Conservation (phyloP, 495 filamentous ascomycete genomes). For the Penicillium tannophilum region DNA sequence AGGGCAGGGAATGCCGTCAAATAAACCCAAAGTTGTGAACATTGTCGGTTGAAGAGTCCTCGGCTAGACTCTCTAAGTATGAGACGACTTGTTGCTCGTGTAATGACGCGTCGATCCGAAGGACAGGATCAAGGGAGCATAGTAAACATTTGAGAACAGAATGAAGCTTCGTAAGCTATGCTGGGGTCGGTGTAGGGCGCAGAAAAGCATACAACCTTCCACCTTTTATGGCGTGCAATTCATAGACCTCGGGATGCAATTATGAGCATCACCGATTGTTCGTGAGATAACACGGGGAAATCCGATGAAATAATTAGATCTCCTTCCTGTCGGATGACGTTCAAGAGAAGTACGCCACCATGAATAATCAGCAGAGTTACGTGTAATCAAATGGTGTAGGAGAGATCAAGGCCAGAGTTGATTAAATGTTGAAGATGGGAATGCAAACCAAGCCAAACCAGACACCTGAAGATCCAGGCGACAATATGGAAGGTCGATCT, state of each 20-base stretch:
- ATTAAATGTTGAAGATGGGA: background rate
- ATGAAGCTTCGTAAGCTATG: background rate
- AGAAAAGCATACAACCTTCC: background rate
- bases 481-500: background rate
- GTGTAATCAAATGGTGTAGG: background rate
- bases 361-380: background rate
- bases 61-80: background rate
- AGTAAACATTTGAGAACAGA: no score
- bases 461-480: background rate
- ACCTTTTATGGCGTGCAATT: background rate
- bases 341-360: background rate
- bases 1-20: slow-evolving; percentile 68
- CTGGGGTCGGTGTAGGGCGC: background rate
- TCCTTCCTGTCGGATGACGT: background rate
- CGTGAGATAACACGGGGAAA: background rate
- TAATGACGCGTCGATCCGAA: background rate
- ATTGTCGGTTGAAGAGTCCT: slow-evolving; percentile 41
- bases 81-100: background rate
- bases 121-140: background rate
- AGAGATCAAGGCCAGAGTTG: background rate
- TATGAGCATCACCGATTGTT: background rate
- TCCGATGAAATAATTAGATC: background rate
- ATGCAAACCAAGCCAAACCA: slow-evolving; percentile 6
- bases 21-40: slow-evolving; percentile 66
- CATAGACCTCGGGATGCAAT: background rate